Base-by-base conservation (phyloP, 129 eudicot genomes). In the Tagetes patula region DNA sequence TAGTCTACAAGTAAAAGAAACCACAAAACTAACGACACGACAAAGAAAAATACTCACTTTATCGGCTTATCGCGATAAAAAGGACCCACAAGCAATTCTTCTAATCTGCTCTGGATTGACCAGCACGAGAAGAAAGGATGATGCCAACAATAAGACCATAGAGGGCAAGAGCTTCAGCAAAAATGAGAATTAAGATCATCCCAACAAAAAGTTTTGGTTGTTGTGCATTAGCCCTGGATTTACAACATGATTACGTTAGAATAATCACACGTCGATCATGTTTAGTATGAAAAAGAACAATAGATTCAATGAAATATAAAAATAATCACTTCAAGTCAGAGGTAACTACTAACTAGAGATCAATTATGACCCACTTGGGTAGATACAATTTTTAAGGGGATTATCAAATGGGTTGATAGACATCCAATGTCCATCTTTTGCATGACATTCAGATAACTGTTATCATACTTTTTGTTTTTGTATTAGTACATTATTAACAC, bases 21-120 rank as follows among this genome's bases (percentile, higher is more conserved):
- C 37, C 62, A 27, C 34, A 55, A 55, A 31, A 27, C 62, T 55
- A 55, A 55, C 36, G 11, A 5, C 36, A 55, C 36, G 62, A 55
- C 14, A 30, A 55, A 30, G 37, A 27, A 27, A 27, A 55, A 27
- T 6, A 37, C 34, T 55, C 11, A 30, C 34, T 30, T 55, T 55
- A 55, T 52, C 32, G 58, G 8, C 8, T 55, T 55, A 55, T 52
- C 32, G 58, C 31, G 10, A 12, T 52, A 14, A 52, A 52, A 7
- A 55, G 11, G 12, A 55, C 34, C 62, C 62, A 55, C 62, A 7
- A 30, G 34, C 62, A 30, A 55, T 2, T 55, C 58, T 52, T 52
- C 32, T 52, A 52, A 52, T 52, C 58, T 20, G 58, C 58, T 52
- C 58, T 52, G 58, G 58, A 52, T 52, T 52, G 58, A 52, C 58